Base-by-base conservation (phyloP, 768 basidiomycete genomes). In the Stropharia rugosoannulata region DNA sequence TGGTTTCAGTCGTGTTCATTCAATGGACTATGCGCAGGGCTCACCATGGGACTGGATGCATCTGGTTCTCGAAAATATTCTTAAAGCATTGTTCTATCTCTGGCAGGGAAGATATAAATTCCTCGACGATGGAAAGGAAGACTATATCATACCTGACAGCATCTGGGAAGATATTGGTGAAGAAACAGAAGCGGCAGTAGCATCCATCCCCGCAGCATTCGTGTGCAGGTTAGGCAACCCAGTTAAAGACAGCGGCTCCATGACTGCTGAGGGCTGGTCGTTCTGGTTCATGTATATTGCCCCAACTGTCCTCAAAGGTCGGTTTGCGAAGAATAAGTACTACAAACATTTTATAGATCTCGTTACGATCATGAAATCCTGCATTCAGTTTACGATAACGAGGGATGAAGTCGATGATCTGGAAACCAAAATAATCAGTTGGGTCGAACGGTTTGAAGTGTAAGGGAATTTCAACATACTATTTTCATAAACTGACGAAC, bases 21-120 rank as follows among this genome's bases (percentile, higher is more conserved):
- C 70, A 0, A 49, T 74, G 15, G 51, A 66, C 22, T 67, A 68
- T 60, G 64, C 75, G 10, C 7, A 47, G 18, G 68, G 68, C 0
- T 63, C 71, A 4, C 76, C 77, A 0, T 75, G 70, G 62, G 79
- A 80, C 49, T 73, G 71, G 57, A 79, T 81, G 74, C 80, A 82
- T 43, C 61, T 75, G 0, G 55, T 80, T 27, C 71, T 66, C 40
- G 77, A 80, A 54, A 81, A 81, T 55, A 54, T 74, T 1, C 54
- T 75, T 5, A 61, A 61, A 5, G 74, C 71, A 47, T 64, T 81
- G 2, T 62, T 79, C 1, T 27, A 61, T 0, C 60, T 78, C 0
- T 77, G 77, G 76, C 74, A 66, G 1, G 75, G 76, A 0, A 55
- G 62, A 12, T 80, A 67, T 66, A 79, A 79, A 55, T 69, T 62